Percentiles rank a stretch among this genome's conserved stretches.
Evolutionary conservation across 306 rosid genomes (phyloP).

Genomic region (Acacia confusa): DNA sequence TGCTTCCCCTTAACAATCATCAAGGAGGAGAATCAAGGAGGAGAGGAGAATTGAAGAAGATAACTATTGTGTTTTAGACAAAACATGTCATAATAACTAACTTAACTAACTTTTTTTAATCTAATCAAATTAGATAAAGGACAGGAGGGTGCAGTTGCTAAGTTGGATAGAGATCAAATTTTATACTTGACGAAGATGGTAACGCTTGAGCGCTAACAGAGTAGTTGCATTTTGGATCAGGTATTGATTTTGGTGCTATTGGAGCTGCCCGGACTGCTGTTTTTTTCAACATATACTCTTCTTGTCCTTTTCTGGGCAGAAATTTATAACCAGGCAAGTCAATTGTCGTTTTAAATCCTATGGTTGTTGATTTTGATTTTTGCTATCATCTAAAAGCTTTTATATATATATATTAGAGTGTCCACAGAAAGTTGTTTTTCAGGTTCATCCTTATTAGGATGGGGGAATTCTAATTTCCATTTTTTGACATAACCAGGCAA

Average conservation of each 20-base stretch:
- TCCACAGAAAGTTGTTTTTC: not conserved
- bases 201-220: slow-evolving; percentile 30
- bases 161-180: not conserved
- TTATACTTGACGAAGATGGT: not conserved
- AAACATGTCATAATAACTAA: too few relatives aligned
- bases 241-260: slow-evolving; percentile 57
- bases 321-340: slow-evolving; percentile 84
- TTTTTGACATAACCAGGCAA: slow-evolving; percentile 49
- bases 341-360: not conserved
- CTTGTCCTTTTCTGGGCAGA: slow-evolving; percentile 96
- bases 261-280: slow-evolving; percentile 81
- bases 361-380: not conserved
- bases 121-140: too few relatives aligned
- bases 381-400: not conserved
- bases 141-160: not conserved
- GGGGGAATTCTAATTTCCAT: slow-evolving; percentile 1
- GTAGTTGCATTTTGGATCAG: slow-evolving; percentile 47
- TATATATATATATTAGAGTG: not conserved
- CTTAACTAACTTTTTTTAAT: too few relatives aligned
- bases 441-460: not conserved
- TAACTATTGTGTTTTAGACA: too few relatives aligned
- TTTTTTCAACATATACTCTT: slow-evolving; percentile 84
- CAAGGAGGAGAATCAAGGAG: too few relatives aligned
- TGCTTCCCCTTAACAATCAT: too few relatives aligned
- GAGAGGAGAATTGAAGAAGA: too few relatives aligned